Base-by-base conservation (phyloP, 768 basidiomycete genomes). In the Leccinum arenicola region DNA sequence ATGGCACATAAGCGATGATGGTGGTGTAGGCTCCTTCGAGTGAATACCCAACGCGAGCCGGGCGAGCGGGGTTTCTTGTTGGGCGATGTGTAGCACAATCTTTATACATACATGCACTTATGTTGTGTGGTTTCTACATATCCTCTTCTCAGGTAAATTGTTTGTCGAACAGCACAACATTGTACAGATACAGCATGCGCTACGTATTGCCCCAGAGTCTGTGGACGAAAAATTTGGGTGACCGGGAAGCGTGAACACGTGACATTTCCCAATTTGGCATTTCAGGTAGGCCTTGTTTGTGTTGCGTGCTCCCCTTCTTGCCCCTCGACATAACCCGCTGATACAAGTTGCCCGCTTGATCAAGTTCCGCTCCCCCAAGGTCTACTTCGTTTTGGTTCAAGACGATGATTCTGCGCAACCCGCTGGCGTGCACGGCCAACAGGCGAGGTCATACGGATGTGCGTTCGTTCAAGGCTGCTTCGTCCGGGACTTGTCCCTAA, bases 371-470 rank as follows among this genome's bases (percentile, higher is more conserved):
- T 91, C 36, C 89, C 89, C 35, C 35, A 86, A 84, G 60, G 84
- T 85, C n/a, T 82, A 84, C 27, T 91, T 88, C 59, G 76, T 82
- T 51, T 80, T 85, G 63, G 79, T 90, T 25, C 77, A 85, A 62
- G 87, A 87, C 67, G 87, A 87, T 15, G 79, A 78, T 50, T 80
- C 83, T 3, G 82, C 81, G 3, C 78, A 85, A 50, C 85, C 82
- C 19, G 77, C 80, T 14, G 88, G 88, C 9, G 84, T 88, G 3
- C 80, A 83, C 52, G 86, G 91, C 65, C 72, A 75, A 25, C 82
- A 85, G 64, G 83, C 84, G 7, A 75, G 84, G 66, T 81, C 83
- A 19, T 92, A 86, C 75, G 91, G 91, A 59, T 92, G 91, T 91
- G 64, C 65, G 88, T 80, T 45, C 43, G 14, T 23, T 35, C 47